Evolutionary conservation across 306 rosid genomes (phyloP).

Genomic region (Argentina anserina): DNA sequence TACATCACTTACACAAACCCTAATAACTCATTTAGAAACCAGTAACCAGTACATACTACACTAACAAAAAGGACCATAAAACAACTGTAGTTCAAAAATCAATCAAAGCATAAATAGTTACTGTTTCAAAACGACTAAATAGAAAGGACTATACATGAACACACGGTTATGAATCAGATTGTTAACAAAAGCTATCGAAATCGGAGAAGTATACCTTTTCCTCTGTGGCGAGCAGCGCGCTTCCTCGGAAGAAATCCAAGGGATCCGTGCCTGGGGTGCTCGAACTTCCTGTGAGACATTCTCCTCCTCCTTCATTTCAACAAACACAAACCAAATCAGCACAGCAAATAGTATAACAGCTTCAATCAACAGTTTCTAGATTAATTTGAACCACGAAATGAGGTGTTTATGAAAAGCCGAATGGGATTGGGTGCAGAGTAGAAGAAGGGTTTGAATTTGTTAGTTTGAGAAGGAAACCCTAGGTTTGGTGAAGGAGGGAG

Average conservation of each 20-base stretch:
- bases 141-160: background rate
- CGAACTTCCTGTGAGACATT: conserved; percentile 94
- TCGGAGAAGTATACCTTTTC: conserved; percentile 47
- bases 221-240: conserved; percentile 79
- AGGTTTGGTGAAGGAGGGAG: background rate
- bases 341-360: too few species aligned
- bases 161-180: background rate
- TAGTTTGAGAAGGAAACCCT: background rate
- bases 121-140: too few species aligned
- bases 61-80: too few species aligned
- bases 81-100: too few species aligned
- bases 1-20: too few species aligned
- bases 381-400: background rate
- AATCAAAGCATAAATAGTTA: background rate
- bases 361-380: too few species aligned
- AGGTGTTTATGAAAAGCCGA: background rate
- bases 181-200: background rate
- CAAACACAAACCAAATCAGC: background rate
- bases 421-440: background rate
- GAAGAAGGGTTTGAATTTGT: too few species aligned
- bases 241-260: conserved; percentile 89
- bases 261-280: conserved; percentile 87
- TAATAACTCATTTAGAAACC: too few species aligned
- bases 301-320: conserved; percentile 30
- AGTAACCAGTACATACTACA: too few species aligned